Evolutionary conservation across 139 green algal genomes (phyloP).

Genomic region (Chlorokybus atmophyticus): DNA sequence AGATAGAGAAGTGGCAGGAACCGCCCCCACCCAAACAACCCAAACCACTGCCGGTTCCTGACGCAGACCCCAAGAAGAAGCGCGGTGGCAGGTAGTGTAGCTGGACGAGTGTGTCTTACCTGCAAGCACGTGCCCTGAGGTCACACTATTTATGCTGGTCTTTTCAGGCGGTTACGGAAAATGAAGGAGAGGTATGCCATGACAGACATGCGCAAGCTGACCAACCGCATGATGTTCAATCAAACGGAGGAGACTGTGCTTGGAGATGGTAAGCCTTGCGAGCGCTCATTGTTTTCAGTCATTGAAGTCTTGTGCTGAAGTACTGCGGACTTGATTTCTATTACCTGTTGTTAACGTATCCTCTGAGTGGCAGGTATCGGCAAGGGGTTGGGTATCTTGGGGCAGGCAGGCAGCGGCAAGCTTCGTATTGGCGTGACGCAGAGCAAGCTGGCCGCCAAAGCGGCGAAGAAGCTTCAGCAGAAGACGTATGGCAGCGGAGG

Average conservation of each 20-base stretch:
- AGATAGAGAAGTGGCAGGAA: slow-evolving; percentile 99
- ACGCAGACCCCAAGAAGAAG: slow-evolving; percentile 77
- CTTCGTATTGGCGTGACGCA: slow-evolving; percentile 23
- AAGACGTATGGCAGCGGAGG: slow-evolving; percentile 26
- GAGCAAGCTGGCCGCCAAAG: slow-evolving; percentile 29
- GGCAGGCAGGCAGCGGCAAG: slow-evolving; percentile 51
- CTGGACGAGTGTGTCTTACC: slow-evolving; percentile 87
- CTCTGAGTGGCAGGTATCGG: slow-evolving; percentile 18
- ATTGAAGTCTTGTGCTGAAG: too few species aligned
- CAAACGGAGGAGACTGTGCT: slow-evolving; percentile 82
- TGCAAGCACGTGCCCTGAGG: too few species aligned
- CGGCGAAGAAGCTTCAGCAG: slow-evolving; percentile 20
- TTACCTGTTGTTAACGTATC: too few species aligned
- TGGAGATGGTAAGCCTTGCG: too few species aligned
- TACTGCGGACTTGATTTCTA: too few species aligned
- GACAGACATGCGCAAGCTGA: slow-evolving; percentile 66
- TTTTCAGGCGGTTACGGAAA: too few species aligned
- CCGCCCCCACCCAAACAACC: slow-evolving; percentile 72
- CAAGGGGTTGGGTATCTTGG: slow-evolving; percentile 64
- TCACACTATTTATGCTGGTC: too few species aligned
- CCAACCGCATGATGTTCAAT: slow-evolving; percentile 91
- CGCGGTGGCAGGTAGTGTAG: slow-evolving; percentile 66
- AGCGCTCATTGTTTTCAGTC: too few species aligned
- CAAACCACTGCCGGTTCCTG: slow-evolving; percentile 78
- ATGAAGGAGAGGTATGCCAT: slow-evolving; percentile 29